These are phyloP conservation scores for Gentiana macrophylla DNA, from an alignment of 257 asterid genomes.

Conservation along the genomic window DNA sequence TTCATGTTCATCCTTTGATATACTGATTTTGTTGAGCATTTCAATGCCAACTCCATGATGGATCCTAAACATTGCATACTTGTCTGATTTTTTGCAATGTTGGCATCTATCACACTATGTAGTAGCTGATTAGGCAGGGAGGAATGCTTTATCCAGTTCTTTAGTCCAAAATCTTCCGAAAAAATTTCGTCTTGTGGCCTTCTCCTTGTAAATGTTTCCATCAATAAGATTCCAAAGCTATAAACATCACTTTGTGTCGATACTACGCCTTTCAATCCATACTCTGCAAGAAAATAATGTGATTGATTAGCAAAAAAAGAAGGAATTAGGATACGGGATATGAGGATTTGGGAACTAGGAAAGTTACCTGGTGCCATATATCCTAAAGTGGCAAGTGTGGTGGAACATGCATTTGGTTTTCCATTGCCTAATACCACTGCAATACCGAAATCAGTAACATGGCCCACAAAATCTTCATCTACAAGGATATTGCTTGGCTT, in stretches of 20 bases:
- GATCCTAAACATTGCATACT: no score
- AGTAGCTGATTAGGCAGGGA: no score
- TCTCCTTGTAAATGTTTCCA: not conserved
- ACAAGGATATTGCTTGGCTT: slow-evolving; percentile 1
- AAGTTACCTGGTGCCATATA: slow-evolving; percentile 3
- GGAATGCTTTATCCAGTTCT: not conserved
- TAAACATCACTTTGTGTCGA: not conserved
- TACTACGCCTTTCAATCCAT: not conserved
- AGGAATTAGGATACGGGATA: no score
- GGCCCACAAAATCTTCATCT: slow-evolving; percentile 1
- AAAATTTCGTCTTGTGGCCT: not conserved
- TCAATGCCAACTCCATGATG: no score
- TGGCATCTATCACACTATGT: no score
- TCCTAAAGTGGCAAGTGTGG: slow-evolving; percentile 2
- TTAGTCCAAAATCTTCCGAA: not conserved
- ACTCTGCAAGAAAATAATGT: no score
- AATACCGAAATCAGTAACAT: slow-evolving; percentile 3
- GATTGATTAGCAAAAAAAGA: no score
- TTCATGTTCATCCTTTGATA: no score
- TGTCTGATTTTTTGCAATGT: no score
- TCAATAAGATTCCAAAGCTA: not conserved
- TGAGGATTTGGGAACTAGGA: no score
- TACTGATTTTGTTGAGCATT: no score
- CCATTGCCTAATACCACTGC: not conserved
- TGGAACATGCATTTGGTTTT: not conserved